phyloP scores from a whole-genome alignment of 352 stramenopile genomes.

The Nannochloropsis limnetica region DNA sequence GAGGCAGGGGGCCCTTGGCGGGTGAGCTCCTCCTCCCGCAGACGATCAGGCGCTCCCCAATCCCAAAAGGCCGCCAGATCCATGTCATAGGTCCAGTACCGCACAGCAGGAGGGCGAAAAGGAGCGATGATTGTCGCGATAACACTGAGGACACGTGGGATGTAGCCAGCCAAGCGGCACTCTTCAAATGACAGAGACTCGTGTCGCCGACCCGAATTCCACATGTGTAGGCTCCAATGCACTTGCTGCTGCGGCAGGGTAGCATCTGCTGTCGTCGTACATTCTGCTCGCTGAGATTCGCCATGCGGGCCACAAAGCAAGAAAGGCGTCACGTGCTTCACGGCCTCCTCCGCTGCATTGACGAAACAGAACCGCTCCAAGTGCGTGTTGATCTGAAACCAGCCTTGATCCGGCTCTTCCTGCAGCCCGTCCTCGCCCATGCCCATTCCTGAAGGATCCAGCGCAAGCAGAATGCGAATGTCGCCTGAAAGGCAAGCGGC shows the following conservation, averaged over 20 bases:
- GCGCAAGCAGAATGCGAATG: background rate
- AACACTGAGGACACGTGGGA: background rate
- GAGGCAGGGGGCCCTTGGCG: background rate
- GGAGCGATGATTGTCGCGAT: background rate
- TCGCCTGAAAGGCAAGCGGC: constrained; percentile 6
- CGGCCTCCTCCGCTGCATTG: background rate
- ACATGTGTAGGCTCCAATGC: background rate
- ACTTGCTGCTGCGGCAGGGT: background rate
- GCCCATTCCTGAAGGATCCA: background rate
- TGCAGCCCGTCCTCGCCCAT: background rate
- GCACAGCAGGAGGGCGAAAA: background rate
- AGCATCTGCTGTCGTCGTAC: background rate
- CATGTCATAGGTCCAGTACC: background rate
- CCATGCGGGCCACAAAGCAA: constrained; percentile 3
- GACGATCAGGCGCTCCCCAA: background rate
- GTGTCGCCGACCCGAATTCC: background rate
- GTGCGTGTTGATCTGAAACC: constrained; percentile 4
- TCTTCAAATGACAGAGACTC: constrained; percentile 8
- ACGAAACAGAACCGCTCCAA: constrained; percentile 26
- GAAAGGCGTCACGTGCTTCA: constrained; percentile 28
- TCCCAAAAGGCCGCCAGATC: constrained; percentile 6
- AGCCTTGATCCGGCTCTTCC: constrained; percentile 12
- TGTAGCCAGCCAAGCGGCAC: background rate
- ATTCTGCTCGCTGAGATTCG: background rate
- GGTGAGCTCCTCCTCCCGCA: background rate